A percentile compares a stretch with the other conserved stretches of the same genome.
These are phyloP conservation scores for Smallanthus sonchifolius DNA, from an alignment of 129 eudicot species.

Conservation along the genomic window DNA sequence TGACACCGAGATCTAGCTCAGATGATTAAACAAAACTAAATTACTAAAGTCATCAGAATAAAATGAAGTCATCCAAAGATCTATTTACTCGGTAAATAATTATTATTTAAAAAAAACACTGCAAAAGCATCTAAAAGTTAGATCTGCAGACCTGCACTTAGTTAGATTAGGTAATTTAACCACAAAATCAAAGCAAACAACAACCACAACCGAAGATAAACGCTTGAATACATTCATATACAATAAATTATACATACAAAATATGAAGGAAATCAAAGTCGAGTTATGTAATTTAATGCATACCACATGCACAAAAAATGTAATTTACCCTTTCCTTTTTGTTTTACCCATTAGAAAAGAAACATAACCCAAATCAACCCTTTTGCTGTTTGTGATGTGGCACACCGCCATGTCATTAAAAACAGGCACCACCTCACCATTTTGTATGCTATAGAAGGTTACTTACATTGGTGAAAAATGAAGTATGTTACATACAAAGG, in stretches of 20 bases:
- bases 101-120: background rate
- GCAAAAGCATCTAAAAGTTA: constrained; percentile 4
- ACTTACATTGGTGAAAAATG: background rate
- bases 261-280: background rate
- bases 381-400: too few relatives aligned
- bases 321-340: too few relatives aligned
- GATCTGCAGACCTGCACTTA: constrained; percentile 3
- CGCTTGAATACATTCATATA: background rate
- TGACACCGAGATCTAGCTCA: constrained; percentile 19
- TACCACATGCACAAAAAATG: too few relatives aligned
- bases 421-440: background rate
- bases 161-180: background rate
- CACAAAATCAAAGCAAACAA: background rate
- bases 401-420: background rate
- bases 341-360: too few relatives aligned
- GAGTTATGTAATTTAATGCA: too few relatives aligned
- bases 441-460: background rate
- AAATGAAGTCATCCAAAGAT: background rate
- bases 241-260: background rate
- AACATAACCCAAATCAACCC: too few relatives aligned
- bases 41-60: background rate
- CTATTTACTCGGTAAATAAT: background rate
- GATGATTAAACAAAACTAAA: constrained; percentile 14
- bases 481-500: background rate
- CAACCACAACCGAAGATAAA: background rate